These are phyloP conservation scores for Elsinoe perseae DNA, from an alignment of 2,329 filamentous ascomycete genomes.

Conservation along the genomic window DNA sequence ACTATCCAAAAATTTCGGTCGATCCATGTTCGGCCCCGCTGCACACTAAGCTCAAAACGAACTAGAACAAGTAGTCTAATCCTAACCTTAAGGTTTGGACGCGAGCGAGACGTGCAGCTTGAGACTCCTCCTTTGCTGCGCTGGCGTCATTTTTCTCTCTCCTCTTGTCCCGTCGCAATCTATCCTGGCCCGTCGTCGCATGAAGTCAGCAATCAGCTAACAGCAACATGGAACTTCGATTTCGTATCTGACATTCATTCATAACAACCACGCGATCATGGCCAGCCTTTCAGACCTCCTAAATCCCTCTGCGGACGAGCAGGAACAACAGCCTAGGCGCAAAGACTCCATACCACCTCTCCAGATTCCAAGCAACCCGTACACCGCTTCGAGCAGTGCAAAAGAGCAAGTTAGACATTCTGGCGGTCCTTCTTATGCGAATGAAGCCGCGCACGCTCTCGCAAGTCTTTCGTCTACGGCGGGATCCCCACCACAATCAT, in stretches of 20 bases:
- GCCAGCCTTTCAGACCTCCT: constrained; percentile 31
- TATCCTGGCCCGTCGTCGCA: background rate
- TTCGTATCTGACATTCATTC: background rate
- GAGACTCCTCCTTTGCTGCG: constrained; percentile 3
- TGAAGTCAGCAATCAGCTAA: background rate
- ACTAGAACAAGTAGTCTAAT: background rate
- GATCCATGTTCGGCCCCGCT: background rate
- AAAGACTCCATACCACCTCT: constrained; percentile 21
- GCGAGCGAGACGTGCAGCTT: constrained; percentile 6
- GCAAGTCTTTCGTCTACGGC: constrained; percentile 25
- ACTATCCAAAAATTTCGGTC: constrained; percentile 6
- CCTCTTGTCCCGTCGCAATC: constrained; percentile 5
- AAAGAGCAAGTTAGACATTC: constrained; percentile 19
- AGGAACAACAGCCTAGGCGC: constrained; percentile 18
- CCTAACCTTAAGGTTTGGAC: constrained; percentile 7
- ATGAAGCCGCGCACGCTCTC: constrained; percentile 35
- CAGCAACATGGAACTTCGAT: constrained; percentile 2
- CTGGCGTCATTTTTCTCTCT: constrained; percentile 6
- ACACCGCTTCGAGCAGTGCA: constrained; percentile 15
- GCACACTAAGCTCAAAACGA: background rate
- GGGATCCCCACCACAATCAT: constrained; percentile 22
- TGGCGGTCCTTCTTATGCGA: background rate
- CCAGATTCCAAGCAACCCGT: constrained; percentile 17
- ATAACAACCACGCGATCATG: constrained; percentile 3
- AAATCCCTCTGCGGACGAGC: constrained; percentile 28